phyloP scores from a whole-genome alignment of 768 basidiomycete genomes.

The Leccinum sublutescens region DNA sequence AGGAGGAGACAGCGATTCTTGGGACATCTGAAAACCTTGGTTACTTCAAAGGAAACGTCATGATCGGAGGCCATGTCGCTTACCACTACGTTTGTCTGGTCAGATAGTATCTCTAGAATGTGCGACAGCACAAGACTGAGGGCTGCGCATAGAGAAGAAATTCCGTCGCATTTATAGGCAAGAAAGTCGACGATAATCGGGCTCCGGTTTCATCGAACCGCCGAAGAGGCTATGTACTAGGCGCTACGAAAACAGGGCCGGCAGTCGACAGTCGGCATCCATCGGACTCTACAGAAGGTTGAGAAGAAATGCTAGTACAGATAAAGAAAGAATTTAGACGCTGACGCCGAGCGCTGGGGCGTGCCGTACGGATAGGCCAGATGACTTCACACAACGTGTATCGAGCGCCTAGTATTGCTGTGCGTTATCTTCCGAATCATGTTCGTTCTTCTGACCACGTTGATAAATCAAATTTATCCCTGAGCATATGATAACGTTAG shows the following conservation, averaged over 20 bases:
- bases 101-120: neutral
- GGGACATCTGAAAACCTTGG: conserved; percentile 4
- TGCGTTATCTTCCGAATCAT: neutral
- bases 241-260: neutral
- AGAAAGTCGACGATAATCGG: neutral
- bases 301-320: neutral
- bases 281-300: neutral
- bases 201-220: neutral
- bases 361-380: too few relatives aligned
- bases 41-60: neutral
- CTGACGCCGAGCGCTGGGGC: neutral
- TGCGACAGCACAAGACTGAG: neutral
- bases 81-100: conserved; percentile 6
- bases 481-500: conserved; percentile 6
- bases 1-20: neutral
- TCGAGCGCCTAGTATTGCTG: neutral
- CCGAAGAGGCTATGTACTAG: neutral
- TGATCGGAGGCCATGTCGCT: neutral
- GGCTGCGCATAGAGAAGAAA: neutral
- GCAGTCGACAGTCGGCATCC: neutral
- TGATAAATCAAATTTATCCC: neutral
- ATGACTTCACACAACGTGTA: neutral
- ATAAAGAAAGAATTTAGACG: neutral
- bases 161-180: neutral
- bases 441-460: neutral